Base-by-base conservation (phyloP, 2,329 filamentous ascomycete genomes). In the Pseudopithomyces maydicus region DNA sequence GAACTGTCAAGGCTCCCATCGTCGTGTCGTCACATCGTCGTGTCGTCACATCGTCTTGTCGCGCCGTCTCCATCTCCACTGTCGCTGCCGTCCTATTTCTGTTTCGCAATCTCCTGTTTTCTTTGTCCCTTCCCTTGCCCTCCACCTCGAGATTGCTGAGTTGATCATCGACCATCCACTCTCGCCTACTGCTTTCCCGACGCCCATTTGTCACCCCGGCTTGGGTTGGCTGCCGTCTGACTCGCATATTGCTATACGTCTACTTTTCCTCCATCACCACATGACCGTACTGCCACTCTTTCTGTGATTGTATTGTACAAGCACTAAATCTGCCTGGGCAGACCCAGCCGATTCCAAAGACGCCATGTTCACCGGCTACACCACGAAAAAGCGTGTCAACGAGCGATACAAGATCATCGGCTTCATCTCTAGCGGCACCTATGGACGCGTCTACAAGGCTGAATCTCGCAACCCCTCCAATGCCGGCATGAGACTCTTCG, bases 371-470 rank as follows among this genome's bases (percentile, higher is more conserved):
- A 74, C 78, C 23, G 78, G 77, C 61, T 88, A 88, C 68, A 82
- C 81, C 48, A 85, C 81, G 74, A 97, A 97, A 77, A 90, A 95
- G 62, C 89, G 91, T 61, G 92, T 98, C 56, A 89, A 90, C 58
- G 94, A 98, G 77, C 90, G 90, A 65, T 99, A 98, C 79, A 92
- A 95, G 68, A 95, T 99, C 68, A 89, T 99, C 55, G 95, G 95
- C 42, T 99, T 99, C 82, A 99, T 99, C 69, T 97, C 92, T 74
- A 97, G 92, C 67, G 95, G 95, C 45, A 99, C 95, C 15, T 99
- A 99, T 85, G 95, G 95, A 35, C 89, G 95, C 32, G 95, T 99
- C 7, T 99, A 98, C 85, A 99, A 99, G 75, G 95, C 95, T 17
- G 82, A 92, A 42, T 36, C 29, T 23, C 45, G 45, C 45, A 48